Conservation (phyloP, 179 eudicot genomes). For the Camellia oleifera region DNA sequence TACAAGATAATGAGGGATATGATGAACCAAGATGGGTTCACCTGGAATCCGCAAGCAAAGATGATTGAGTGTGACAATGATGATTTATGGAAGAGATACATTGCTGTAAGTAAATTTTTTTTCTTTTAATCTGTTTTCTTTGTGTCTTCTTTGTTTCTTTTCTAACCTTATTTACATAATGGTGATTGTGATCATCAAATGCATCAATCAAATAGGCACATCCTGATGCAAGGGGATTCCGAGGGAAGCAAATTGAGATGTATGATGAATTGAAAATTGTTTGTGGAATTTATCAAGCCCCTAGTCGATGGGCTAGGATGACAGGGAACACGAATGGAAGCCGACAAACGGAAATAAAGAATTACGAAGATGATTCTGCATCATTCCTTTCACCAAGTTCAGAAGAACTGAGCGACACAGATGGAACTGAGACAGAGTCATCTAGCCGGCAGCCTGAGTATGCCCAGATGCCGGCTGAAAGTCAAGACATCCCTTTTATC, state of each 20-base stretch:
- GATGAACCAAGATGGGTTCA: constrained; percentile 19
- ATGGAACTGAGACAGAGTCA: constrained; percentile 20
- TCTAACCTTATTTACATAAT: neutral
- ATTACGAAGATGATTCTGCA: constrained; percentile 15
- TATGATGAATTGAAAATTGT: constrained; percentile 21
- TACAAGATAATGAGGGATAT: constrained; percentile 19
- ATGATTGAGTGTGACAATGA: constrained; percentile 18
- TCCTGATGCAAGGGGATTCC: constrained; percentile 22
- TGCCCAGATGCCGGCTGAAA: constrained; percentile 14
- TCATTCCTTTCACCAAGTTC: constrained; percentile 21
- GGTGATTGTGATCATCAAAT: neutral
- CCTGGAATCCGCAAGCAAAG: constrained; percentile 20
- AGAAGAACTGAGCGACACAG: constrained; percentile 14
- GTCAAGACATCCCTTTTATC: constrained; percentile 13
- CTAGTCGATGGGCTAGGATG: constrained; percentile 21
- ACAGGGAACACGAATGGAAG: constrained; percentile 18
- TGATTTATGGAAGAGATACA: constrained; percentile 22
- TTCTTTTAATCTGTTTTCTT: neutral
- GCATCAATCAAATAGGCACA: constrained; percentile 11
- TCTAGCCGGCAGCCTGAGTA: constrained; percentile 13
- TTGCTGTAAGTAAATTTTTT: constrained; percentile 2
- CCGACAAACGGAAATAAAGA: constrained; percentile 8
- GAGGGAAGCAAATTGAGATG: constrained; percentile 16
- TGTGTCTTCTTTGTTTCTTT: no score
- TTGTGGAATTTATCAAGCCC: constrained; percentile 21